phyloP scores from a whole-genome alignment of 495 filamentous ascomycete species.

The Xylaria telfairii region DNA sequence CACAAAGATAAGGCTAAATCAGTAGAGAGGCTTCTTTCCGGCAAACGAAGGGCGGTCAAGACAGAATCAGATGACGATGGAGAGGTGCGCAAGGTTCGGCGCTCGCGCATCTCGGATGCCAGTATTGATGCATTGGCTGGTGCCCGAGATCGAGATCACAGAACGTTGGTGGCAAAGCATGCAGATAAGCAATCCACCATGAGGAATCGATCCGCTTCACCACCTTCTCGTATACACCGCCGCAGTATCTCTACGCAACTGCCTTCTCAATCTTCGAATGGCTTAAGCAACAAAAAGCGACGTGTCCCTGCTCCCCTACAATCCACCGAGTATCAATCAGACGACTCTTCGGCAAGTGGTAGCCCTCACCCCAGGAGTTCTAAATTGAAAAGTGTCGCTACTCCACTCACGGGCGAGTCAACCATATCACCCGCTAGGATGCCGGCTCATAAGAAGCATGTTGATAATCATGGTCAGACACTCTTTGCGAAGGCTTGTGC shows the following conservation, averaged over 20 bases:
- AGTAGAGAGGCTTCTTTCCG: conserved; percentile 44
- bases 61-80: conserved; percentile 57
- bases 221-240: conserved; percentile 61
- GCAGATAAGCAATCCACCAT: conserved; percentile 44
- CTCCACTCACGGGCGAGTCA: conserved; percentile 59
- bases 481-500: conserved; percentile 83
- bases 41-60: conserved; percentile 54
- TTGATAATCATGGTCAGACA: conserved; percentile 85
- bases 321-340: conserved; percentile 70
- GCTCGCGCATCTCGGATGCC: conserved; percentile 54
- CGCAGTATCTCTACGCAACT: conserved; percentile 71
- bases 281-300: conserved; percentile 61
- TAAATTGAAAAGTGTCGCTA: conserved; percentile 69
- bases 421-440: conserved; percentile 70
- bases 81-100: conserved; percentile 53
- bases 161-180: conserved; percentile 41
- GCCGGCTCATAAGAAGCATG: conserved; percentile 75
- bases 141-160: conserved; percentile 39
- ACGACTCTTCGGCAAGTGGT: conserved; percentile 74
- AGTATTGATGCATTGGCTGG: conserved; percentile 45
- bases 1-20: conserved; percentile 47
- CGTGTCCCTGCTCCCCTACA: conserved; percentile 63
- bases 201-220: conserved; percentile 69
- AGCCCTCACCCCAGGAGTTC: conserved; percentile 72
- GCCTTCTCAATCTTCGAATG: conserved; percentile 54